Base-by-base conservation (phyloP, 2,329 filamentous ascomycete genomes). In the Nigrospora sphaerica region DNA sequence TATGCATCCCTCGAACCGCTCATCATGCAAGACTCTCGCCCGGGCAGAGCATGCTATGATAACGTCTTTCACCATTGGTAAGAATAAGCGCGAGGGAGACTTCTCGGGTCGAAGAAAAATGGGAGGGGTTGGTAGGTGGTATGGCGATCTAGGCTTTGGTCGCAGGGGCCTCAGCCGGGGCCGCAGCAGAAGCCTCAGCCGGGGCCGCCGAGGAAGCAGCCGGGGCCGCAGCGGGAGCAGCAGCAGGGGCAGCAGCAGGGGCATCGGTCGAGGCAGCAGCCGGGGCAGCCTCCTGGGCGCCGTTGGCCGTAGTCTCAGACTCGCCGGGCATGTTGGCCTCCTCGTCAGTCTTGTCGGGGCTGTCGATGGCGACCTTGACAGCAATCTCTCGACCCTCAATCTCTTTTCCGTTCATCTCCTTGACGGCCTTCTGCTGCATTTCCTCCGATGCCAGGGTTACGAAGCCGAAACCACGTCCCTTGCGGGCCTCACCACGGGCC, bases 301-400 rank as follows among this genome's bases (percentile, higher is more conserved):
- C 69, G 56, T 71, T 69, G 56, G 63, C 57, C 6, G 4, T 28
- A 28, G 23, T 28, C 61, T 71, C 69, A 52, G 59, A 57, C 58
- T 74, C 71, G 44, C 68, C 63, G 48, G 68, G 68, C 52, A 71
- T 71, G 61, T 77, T 85, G 62, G 86, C 82, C 66, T 96, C 92
- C 72, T 96, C 92, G 55, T 85, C 81, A 50, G 81, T 84, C 86
- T 97, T 98, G 74, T 95, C 92, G 55, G 93, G 93, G 79, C 90
- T 96, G 77, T 98, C 93, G 65, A 98, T 97, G 65, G 93, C 93
- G 66, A 98, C 91, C 87, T 98, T 98, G 80, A 98, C 93, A 55
- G 93, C 93, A 60, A 98, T 98, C 77, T 97, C 92, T 63, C 93
- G 92, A 55, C 92, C 93, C 71, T 97, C 93, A 58, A 98, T 93